A percentile compares a stretch with the other conserved stretches of the same genome.
These are phyloP conservation scores for Vigna angularis DNA, from an alignment of 306 rosid genomes.

Conservation along the genomic window DNA sequence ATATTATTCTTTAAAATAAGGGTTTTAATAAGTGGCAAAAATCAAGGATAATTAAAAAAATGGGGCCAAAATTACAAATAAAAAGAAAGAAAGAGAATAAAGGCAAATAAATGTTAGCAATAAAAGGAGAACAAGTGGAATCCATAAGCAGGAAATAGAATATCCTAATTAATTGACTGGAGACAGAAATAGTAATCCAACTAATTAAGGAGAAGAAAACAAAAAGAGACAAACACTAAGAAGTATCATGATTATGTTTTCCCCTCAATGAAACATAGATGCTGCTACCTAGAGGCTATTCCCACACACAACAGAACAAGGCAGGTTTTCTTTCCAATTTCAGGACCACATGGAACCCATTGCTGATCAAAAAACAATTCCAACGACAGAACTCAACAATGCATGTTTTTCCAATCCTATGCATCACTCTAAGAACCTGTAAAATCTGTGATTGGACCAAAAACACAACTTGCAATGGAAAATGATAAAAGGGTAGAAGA, in stretches of 20 bases:
- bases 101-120: not conserved
- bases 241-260: constrained; percentile 39
- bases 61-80: no score
- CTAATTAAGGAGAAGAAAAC: constrained; percentile 21
- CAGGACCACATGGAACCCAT: constrained; percentile 43
- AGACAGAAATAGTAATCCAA: constrained; percentile 32
- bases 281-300: constrained; percentile 34
- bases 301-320: constrained; percentile 37
- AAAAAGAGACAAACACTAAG: constrained; percentile 26
- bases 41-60: no score
- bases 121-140: constrained; percentile 17
- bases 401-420: constrained; percentile 22
- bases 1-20: no score
- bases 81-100: not conserved
- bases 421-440: constrained; percentile 39
- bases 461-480: constrained; percentile 50
- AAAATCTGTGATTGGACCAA: constrained; percentile 46
- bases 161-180: constrained; percentile 29
- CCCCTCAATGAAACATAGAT: constrained; percentile 37
- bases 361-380: not conserved
- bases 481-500: constrained; percentile 18
- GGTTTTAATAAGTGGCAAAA: no score
- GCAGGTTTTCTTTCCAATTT: constrained; percentile 14
- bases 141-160: not conserved
- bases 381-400: not conserved